Evolutionary conservation across 192 early-diverging fungal genomes (phyloP), one percentile per base, ranked within the genome.

Genomic region (Gaertneriomyces sp.): DNA sequence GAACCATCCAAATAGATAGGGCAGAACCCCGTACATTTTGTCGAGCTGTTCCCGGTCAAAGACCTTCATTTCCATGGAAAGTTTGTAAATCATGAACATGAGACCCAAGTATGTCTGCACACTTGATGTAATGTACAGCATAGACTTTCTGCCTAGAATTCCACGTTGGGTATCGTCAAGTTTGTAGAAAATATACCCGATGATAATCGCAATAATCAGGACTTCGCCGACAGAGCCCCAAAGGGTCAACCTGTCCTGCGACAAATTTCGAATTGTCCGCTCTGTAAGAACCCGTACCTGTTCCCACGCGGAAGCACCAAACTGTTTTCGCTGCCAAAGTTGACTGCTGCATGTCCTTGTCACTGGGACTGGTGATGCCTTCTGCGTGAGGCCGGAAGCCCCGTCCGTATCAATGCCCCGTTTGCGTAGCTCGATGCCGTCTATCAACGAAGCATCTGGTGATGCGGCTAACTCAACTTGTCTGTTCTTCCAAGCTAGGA

Each of bases 1-100:
- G 2, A 78, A 40, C 72, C 63, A 73, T 7, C 70, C 70, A 19
- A 79, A 25, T 8, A 81, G 58, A 67, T 75, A 81, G 5, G 79
- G 63, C n/a, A 70, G 44, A 16, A 75, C 74, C 16, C 69, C 62
- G 53, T 81, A 81, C 79, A 81, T 81, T 20, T 72, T 66, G 74
- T 81, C 79, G 20, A 54, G 61, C 11, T 76, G 63, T 43, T 81
- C 79, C 10, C 75, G 55, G 53, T 81, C 79, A 66, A 81, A 81
- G 7, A 81, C 76, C 45, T 73, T 58, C 61, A 81, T 71, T 42
- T 79, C 76, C 46, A 50, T 40, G 20, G 60, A 58, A 7, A 75
- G 59, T 45, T 78, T 78, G 68, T 78, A 76, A 20, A 77, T 57
- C 55, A 74, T 62, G 52, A 76, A 78, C 68, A 76, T 81, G 9